Percentiles rank a stretch among this genome's conserved stretches.
Evolutionary conservation across 2,329 filamentous ascomycete species (phyloP).

Genomic region (Paradendryphiella salina): DNA sequence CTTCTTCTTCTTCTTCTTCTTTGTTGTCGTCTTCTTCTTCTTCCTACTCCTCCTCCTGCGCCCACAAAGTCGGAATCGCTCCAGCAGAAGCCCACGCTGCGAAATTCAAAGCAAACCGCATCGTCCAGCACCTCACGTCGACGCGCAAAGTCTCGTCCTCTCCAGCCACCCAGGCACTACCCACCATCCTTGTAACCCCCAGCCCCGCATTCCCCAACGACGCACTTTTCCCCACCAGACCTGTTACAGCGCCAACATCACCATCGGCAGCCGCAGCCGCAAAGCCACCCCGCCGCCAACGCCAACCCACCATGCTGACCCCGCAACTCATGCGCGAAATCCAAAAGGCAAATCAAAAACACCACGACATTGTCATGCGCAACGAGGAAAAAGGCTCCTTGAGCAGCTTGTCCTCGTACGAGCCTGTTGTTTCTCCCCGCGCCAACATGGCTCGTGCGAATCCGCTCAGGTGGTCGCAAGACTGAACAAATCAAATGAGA

Average conservation of each 20-base stretch:
- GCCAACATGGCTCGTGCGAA: background rate
- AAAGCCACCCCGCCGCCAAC: background rate
- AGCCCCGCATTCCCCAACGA: too few species aligned
- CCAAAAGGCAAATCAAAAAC: background rate
- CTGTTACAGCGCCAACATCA: background rate
- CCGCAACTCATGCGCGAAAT: slow-evolving; percentile 1
- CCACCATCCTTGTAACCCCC: too few species aligned
- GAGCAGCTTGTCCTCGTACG: too few species aligned
- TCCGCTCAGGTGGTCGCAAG: slow-evolving; percentile 9
- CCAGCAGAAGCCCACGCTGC: too few species aligned
- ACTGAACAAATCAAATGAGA: background rate
- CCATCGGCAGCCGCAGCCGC: background rate
- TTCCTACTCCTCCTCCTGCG: too few species aligned
- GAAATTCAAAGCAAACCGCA: too few species aligned
- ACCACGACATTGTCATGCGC: background rate
- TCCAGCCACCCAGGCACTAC: too few species aligned
- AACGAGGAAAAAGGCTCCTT: background rate
- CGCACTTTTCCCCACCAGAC: background rate
- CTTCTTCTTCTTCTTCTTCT: too few species aligned
- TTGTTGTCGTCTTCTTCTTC: too few species aligned
- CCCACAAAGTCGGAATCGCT: too few species aligned
- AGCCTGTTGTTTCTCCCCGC: background rate
- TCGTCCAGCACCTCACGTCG: too few species aligned
- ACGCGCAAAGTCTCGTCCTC: too few species aligned
- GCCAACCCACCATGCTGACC: background rate